phyloP scores from a whole-genome alignment of 495 filamentous ascomycete genomes.

The Jackrogersella minutella region DNA sequence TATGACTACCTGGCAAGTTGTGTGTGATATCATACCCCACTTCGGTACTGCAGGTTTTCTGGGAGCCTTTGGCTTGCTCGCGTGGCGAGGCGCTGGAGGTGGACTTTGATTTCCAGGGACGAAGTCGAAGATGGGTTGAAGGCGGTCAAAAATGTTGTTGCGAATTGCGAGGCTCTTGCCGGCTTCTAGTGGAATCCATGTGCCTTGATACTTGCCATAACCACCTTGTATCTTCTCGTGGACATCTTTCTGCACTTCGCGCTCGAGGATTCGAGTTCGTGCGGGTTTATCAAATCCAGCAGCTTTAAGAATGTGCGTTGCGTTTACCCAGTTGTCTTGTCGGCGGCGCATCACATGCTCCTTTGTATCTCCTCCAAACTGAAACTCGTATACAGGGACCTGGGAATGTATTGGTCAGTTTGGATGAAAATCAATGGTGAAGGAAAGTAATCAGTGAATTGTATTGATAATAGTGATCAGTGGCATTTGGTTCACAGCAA shows the following conservation, averaged over 20 bases:
- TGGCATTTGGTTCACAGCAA: no score
- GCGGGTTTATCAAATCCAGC: conserved; percentile 80
- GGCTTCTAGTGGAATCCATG: conserved; percentile 91
- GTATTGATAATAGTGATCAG: not conserved
- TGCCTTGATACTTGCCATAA: conserved; percentile 99
- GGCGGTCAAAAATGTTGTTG: conserved; percentile 82
- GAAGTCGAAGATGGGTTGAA: conserved; percentile 89
- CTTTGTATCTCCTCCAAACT: conserved; percentile 73
- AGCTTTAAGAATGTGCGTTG: conserved; percentile 92
- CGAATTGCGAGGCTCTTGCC: conserved; percentile 82
- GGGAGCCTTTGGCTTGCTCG: conserved; percentile 74
- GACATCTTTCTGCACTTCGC: conserved; percentile 93
- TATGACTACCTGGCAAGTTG: not conserved
- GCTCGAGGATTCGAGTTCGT: conserved; percentile 90
- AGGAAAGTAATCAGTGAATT: not conserved
- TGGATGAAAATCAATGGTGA: conserved; percentile 72
- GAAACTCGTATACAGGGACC: conserved; percentile 92
- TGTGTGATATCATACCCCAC: conserved; percentile 52
- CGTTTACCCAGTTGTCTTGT: conserved; percentile 90
- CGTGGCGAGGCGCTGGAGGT: conserved; percentile 93
- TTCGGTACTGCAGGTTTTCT: conserved; percentile 66
- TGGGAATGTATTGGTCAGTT: conserved; percentile 58
- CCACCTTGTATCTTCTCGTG: conserved; percentile 99
- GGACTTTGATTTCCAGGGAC: conserved; percentile 84
- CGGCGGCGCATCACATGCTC: conserved; percentile 89